Percentiles rank a stretch among this genome's conserved stretches.
These are phyloP conservation scores for Lodderomyces oxycetoniae DNA, from an alignment of 1,139 yeast species.

Conservation along the genomic window DNA sequence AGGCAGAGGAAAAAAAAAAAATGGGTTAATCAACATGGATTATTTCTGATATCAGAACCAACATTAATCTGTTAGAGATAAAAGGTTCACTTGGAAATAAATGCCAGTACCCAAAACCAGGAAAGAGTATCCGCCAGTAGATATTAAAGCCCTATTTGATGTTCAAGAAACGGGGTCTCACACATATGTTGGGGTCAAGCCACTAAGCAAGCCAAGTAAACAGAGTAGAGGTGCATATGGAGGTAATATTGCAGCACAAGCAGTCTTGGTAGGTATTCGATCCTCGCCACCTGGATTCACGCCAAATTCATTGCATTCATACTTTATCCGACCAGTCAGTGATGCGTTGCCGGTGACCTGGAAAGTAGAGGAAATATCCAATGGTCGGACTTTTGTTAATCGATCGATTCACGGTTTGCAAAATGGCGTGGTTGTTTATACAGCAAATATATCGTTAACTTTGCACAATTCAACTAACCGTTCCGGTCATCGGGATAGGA, in stretches of 20 bases:
- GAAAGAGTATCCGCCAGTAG: conserved; percentile 9
- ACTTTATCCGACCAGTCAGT: conserved; percentile 35
- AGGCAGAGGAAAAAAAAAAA: too few species aligned
- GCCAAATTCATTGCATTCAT: conserved; percentile 43
- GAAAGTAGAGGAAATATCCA: conserved; percentile 28
- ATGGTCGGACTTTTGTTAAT: conserved; percentile 33
- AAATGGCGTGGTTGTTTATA: conserved; percentile 25
- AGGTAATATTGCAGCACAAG: conserved; percentile 40
- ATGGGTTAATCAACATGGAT: too few species aligned
- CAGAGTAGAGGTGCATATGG: conserved; percentile 39
- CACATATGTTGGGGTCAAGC: conserved; percentile 26
- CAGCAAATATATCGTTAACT: conserved; percentile 34
- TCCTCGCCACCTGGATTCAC: conserved; percentile 28
- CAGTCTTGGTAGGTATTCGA: conserved; percentile 34
- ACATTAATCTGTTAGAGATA: too few species aligned
- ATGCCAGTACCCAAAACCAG: too few species aligned
- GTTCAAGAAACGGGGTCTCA: conserved; percentile 20
- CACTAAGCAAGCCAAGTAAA: conserved; percentile 30
- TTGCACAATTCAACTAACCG: conserved; percentile 22
- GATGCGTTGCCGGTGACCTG: conserved; percentile 27
- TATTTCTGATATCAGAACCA: too few species aligned
- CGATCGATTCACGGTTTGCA: conserved; percentile 29
- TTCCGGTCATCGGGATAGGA: conserved; percentile 1
- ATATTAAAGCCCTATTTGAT: conserved; percentile 18
- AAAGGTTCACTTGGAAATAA: too few species aligned